Evolutionary conservation across 371 early-diverging fungal species (phyloP), one percentile per base, ranked within the genome.

Genomic region (Entomophthora muscae): DNA sequence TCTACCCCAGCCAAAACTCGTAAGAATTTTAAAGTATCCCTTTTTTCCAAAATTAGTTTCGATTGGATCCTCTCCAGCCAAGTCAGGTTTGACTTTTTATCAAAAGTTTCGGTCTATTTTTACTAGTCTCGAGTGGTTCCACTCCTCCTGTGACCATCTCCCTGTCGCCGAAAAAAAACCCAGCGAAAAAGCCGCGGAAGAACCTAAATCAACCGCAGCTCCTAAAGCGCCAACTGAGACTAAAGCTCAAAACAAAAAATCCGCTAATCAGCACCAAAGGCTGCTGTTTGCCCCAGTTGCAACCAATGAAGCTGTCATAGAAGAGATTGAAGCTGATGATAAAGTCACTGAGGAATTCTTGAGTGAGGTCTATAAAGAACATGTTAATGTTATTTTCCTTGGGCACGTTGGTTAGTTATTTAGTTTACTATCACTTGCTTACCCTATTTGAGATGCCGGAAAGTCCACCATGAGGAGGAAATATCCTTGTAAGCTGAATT

Each of bases 401-500:
- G 99, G 99, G 54, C 99, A 99, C 83, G 99, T 99, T 70, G 82
- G 82, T 82, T 52, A 52, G 27, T 32, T 63, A 29, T 17, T 63
- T 54, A 27, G 53, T 23, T 61, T 53, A 28, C 12, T 32, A 52
- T 32, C 55, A n/a, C 33, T 65, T 63, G 27, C 27, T 53, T n/a
- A n/a, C n/a, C n/a, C n/a, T n/a, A 57, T 56, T 31, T 21, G 65
- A 82, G 99, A 99, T 85, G 98, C 99, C 68, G 99, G 99, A 68
- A 99, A 99, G 78, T 97, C 98, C 3, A 99, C 99, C 53, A 91
- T 98, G 85, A n/a, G 97, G 98, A 69, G 99, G 99, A 61, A 95
- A 98, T 74, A 86, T 99, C n/a, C 58, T 80, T 99, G 77, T 87
- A 78, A 67, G 74, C n/a, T 69, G 42, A 26, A 13, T 21, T 27